Evolutionary conservation across 139 green algal genomes (phyloP), one percentile per base, ranked within the genome.

Genomic region (Micractinium conductrix): DNA sequence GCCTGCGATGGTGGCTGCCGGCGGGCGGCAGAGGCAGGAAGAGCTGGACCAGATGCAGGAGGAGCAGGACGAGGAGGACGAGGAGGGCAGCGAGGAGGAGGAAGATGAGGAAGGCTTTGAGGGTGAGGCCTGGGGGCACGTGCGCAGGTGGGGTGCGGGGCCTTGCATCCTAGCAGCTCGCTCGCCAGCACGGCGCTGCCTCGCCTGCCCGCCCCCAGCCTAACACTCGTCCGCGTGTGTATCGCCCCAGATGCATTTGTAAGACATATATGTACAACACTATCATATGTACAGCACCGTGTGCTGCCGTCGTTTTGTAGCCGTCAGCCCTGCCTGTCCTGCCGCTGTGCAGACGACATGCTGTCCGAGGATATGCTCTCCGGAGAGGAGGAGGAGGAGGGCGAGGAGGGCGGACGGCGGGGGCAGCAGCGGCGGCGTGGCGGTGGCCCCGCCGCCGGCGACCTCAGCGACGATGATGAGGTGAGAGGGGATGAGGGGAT

Each of bases 341-440:
- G n/a, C n/a, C n/a, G n/a, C n/a, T n/a, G 30, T 71, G 74, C 74
- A 81, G 74, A 81, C 19, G 74, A 81, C 24, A 2, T 81, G 50
- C 50, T 81, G 33, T 68, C 48, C 9, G 74, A 84, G 10, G 83
- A 87, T 45, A 78, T 70, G 81, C 30, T 74, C 43, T 74, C 42
- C 12, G 35, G 67, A 45, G 85, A 86, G 48, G 73, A 89, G 28
- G 79, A 68, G 16, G 79, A 86, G 37, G 78, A 72, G 74, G 44
- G 26, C 19, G 10, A 62, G 53, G 8, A 62, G 8, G 53, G 53
- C 53, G 53, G 53, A 19, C 24, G 10, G 53, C 19, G 19, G 53
- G 53, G 53, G 6, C 53, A 21, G 53, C 53, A 62, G 26, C 19
- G 28, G 26, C 4, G 45, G 62, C 38, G 28, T 10, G 70, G 70